Evolutionary conservation across 495 filamentous ascomycete genomes (phyloP).

Genomic region (Clohesyomyces aquaticus): DNA sequence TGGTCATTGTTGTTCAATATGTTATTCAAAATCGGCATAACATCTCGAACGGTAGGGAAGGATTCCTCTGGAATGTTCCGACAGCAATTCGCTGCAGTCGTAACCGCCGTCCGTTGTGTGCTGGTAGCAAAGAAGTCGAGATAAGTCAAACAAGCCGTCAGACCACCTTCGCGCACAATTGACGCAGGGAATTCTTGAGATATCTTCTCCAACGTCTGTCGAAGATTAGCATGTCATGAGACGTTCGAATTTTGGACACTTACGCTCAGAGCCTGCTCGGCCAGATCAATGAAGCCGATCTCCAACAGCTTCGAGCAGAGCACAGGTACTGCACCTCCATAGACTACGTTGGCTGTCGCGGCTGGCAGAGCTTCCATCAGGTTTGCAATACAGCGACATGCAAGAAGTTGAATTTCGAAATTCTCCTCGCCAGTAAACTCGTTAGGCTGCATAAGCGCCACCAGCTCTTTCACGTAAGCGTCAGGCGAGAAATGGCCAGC

Average conservation of each 20-base stretch:
- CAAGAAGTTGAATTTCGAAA: conserved; percentile 95
- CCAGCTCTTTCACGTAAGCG: conserved; percentile 92
- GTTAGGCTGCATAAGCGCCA: conserved; percentile 86
- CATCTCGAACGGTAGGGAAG: conserved; percentile 83
- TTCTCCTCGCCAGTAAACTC: conserved; percentile 88
- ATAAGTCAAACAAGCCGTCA: conserved; percentile 91
- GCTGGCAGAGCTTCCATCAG: conserved; percentile 95
- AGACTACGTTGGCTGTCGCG: conserved; percentile 92
- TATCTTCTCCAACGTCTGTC: conserved; percentile 89
- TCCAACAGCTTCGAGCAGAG: conserved; percentile 92
- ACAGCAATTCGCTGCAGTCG: conserved; percentile 96
- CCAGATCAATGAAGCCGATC: conserved; percentile 94
- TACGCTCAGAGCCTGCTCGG: conserved; percentile 92
- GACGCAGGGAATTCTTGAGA: conserved; percentile 94
- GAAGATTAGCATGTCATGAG: conserved; percentile 28
- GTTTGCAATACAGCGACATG: conserved; percentile 94
- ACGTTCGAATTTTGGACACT: conserved; percentile 41
- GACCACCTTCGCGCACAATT: conserved; percentile 93
- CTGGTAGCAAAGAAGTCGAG: conserved; percentile 98
- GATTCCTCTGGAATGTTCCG: conserved; percentile 93
- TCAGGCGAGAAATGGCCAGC: conserved; percentile 95
- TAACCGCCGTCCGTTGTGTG: conserved; percentile 94
- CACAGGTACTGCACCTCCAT: conserved; percentile 91
- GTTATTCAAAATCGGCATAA: conserved; percentile 91
- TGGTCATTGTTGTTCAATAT: conserved; percentile 92